Base-by-base conservation (phyloP, 129 eudicot genomes). In the Solidago caesia region DNA sequence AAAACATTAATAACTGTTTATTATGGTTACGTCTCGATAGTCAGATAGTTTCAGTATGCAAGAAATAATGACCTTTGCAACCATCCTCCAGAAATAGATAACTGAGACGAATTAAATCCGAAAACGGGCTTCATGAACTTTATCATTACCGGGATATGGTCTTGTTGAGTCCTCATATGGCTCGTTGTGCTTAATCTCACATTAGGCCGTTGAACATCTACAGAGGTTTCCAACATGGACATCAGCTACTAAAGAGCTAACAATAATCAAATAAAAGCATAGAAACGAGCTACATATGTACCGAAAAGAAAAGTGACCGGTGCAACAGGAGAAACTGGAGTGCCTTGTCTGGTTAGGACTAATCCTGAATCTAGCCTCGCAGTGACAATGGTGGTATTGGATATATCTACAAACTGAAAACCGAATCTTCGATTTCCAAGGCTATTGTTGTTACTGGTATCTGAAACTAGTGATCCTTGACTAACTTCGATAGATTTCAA, bases 301-400 rank as follows among this genome's bases (percentile, higher is more conserved):
- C 98, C 98, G 49, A 76, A 94, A 59, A 94, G 97, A 76, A 94
- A 94, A 33, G 97, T 90, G 63, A 87, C 91, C 16, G 97, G 96
- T 76, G 89, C 74, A 2, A 87, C 85, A 0, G 88, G 86, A 80
- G 97, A 83, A 86, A 88, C 89, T n/a, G 91, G 79, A 66, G 92
- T 82, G 77, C 96, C 97, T 71, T 86, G 92, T 82, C 92, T 85
- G 80, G 85, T 87, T 7, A 87, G 29, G 53, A 94, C 64, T 62
- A 44, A 55, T 64, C 76, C 66, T 27, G 97, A 82, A 42, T 88
- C 77, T 2, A 94, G 80, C 72, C 77, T 78, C 66, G 83, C 80
- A 2, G 96, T 94, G 61, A 87, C 88, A 29, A 94, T 70, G 26
- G 93, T 87, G 49, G 69, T 44, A 51, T 73, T 72, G 14, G 88